A percentile compares a stretch with the other conserved stretches of the same genome.
These are phyloP conservation scores for Venturiaceae sp. DNA, from an alignment of 2,329 filamentous ascomycete genomes.

Conservation along the genomic window DNA sequence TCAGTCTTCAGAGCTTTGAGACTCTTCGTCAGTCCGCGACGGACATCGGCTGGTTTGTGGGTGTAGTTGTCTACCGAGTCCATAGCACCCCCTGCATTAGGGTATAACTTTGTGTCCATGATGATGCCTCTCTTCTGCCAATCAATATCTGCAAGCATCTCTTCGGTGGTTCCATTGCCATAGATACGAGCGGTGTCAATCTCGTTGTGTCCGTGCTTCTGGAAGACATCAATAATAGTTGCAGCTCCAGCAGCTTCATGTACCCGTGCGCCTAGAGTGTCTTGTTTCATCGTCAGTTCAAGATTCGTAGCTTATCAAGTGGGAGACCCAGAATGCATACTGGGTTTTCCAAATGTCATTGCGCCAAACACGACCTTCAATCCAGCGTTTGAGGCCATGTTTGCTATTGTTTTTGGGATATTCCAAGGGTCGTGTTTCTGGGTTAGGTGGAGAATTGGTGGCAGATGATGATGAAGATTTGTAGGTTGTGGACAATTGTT, in stretches of 20 bases:
- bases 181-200: slow-evolving; percentile 31
- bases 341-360: slow-evolving; percentile 26
- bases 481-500: too few relatives aligned
- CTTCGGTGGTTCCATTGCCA: slow-evolving; percentile 25
- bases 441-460: too few relatives aligned
- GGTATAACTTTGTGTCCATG: slow-evolving; percentile 35
- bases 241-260: slow-evolving; percentile 11
- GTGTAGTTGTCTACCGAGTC: slow-evolving; percentile 6
- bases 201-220: slow-evolving; percentile 20
- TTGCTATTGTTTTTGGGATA: too few relatives aligned
- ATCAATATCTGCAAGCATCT: slow-evolving; percentile 30
- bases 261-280: slow-evolving; percentile 1
- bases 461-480: too few relatives aligned
- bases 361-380: slow-evolving; percentile 24
- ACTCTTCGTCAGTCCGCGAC: slow-evolving; percentile 23
- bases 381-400: too few relatives aligned
- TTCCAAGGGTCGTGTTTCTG: too few relatives aligned
- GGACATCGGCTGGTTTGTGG: slow-evolving; percentile 23
- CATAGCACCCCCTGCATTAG: slow-evolving; percentile 16
- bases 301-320: not conserved
- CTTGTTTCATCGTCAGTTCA: too few relatives aligned
- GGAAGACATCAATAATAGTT: slow-evolving; percentile 19
- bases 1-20: slow-evolving; percentile 28
- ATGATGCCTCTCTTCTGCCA: slow-evolving; percentile 28
- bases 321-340: slow-evolving; percentile 14